Base-by-base conservation (phyloP, 768 basidiomycete genomes). In the Cystobasidium tubakii region DNA sequence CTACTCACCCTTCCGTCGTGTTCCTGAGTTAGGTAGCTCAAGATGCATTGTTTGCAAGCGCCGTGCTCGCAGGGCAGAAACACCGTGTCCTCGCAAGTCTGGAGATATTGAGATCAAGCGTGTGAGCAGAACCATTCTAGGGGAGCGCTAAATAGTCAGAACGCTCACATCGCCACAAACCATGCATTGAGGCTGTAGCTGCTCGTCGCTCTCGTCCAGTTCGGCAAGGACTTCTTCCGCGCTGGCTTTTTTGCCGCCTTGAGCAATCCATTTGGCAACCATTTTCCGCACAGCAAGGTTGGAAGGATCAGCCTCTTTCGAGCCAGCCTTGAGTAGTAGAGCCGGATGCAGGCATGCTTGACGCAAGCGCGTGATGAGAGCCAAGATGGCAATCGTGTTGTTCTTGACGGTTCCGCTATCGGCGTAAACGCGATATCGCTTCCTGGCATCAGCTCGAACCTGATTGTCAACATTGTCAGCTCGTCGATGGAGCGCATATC, bases 331-430 rank as follows among this genome's bases (percentile, higher is more conserved):
- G 12, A 90, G 82, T 10, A 96, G 91, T 27, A 98, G 86, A 75
- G 86, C 86, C 0, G 95, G 92, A 79, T 97, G 95, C 25, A 96
- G 85, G 1, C 96, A 93, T 10, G 93, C 93, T 70, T 92, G 91
- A 36, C 95, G 89, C 33, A 96, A 81, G 74, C 88, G 86, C 91
- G 95, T 95, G 34, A 97, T 84, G 89, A 95, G 92, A 15, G 93
- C 91, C 77, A 97, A 85, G 73, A 83, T 83, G 36, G 81, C 82
- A 0, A 82, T 82, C 71, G 82, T 81, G 67, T 83, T 81, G 6
- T 62, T 75, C 12, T 76, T 39, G 1, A 79, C 77, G 4, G 63
- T 75, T 1, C 93, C 92, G 80, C 89, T 89, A 1, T 87, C 88
- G 75, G 87, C 88, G 23, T 94, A 84, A 70, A 86, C 86, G 66